Evolutionary conservation across 352 stramenopile genomes (phyloP), one percentile per base, ranked within the genome.

Genomic region (Elongisporangium prolatum): DNA sequence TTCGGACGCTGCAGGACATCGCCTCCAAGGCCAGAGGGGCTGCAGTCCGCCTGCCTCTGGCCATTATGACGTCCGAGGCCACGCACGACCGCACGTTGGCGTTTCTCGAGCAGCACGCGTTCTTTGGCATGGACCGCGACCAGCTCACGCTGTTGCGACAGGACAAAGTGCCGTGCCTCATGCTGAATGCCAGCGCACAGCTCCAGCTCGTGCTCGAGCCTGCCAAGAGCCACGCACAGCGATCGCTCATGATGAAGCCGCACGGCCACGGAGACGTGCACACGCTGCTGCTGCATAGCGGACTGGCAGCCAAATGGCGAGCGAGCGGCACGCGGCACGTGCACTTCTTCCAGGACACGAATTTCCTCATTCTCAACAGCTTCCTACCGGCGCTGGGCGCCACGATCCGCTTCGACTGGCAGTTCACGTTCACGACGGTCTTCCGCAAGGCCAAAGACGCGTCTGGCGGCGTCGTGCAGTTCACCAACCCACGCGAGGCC

Each of bases 251-350:
- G 64, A 98, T 97, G 60, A 99, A 99, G 72, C 97, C 97, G 0
- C 97, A 99, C 64, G 97, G 97, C 38, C 97, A 99, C 63, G 97
- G 97, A 34, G 97, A 99, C 73, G 96, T 99, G 21, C 97, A 99
- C 75, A 87, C 91, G 34, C 69, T 99, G 21, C 76, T 98, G 52
- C 82, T 94, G 59, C 72, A 61, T 24, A 93, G 80, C 9, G 84
- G 88, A 10, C 58, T 96, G 17, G 81, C 92, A 0, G 21, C 53
- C 4, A 62, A 72, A 18, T 98, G 91, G 93, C 64, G 72, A 2
- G 44, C 77, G n/a, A 21, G 70, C 9, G 93, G 93, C n/a, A 86
- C 92, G 67, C 96, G 89, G 65, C 86, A 92, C 34, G 80, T 98
- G n/a, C 98, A 99, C 65, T 98, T 99, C 69, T 85, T 93, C 64